Base-by-base conservation (phyloP, 1,284 basidiomycete genomes). In the Testicularia cyperi region DNA sequence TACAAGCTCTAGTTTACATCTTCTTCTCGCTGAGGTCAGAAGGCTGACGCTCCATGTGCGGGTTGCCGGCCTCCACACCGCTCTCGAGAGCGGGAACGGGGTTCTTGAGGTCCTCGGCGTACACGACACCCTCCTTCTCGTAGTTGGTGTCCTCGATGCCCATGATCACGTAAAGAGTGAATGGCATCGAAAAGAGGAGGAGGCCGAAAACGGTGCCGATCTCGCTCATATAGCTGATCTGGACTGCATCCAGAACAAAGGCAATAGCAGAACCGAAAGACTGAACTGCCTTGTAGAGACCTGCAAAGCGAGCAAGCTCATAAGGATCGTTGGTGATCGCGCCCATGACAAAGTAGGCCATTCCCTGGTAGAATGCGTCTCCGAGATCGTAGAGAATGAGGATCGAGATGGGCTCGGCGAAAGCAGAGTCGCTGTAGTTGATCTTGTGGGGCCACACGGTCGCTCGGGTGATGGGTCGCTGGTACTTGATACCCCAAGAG, bases 321-420 rank as follows among this genome's bases (percentile, higher is more conserved):
- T 56, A 56, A 29, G 68, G 46, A 43, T 70, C 65, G 55, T 70
- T 68, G 30, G 65, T 60, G 39, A 68, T 47, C 21, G 63, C 51
- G 12, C 68, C 68, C 41, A 70, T 61, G 35, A 70, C 49, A 43
- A 47, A 61, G 44, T 68, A 67, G 1, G 56, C 48, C 24, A 64
- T 44, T 25, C 61, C 45, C 36, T 56, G 53, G 46, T 49, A 56
- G 38, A 56, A 48, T 14, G 53, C 53, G 44, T 56, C 53, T 22
- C 45, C 45, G 24, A 48, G 32, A 32, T 49, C 53, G 39, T 45
- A 49, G 5, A 56, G 46, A 15, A 56, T 26, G 21, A 49, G 43
- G 35, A 56, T 48, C 19, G 52, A 39, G 27, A 55, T 43, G 41
- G 52, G 52, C 41, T 55, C 52, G 25, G 31, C 41, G 25, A 49